Evolutionary conservation across 192 early-diverging fungal genomes (phyloP).

Genomic region (Linnemannia exigua): DNA sequence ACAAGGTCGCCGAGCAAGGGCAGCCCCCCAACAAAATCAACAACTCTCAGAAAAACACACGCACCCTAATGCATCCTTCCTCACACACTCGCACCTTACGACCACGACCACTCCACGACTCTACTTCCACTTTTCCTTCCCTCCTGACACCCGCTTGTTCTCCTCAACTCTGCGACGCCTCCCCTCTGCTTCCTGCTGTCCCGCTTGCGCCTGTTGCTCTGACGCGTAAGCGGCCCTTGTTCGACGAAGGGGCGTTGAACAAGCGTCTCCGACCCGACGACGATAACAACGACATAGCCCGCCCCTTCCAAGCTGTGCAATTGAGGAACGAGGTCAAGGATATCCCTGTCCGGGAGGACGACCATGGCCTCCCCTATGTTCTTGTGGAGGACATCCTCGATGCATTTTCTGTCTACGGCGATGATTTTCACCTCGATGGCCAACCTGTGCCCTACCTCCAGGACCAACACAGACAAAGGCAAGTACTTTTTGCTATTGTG

Average conservation of each 20-base stretch:
- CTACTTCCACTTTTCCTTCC: not conserved
- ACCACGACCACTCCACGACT: not conserved
- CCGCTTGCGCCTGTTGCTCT: not conserved
- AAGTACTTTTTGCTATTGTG: not conserved
- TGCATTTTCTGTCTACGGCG: conserved; percentile 27
- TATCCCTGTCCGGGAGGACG: conserved; percentile 19
- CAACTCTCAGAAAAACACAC: not conserved
- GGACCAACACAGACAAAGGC: conserved; percentile 22
- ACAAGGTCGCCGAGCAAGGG: not conserved
- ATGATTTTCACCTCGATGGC: conserved; percentile 27
- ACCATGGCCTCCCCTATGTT: conserved; percentile 15
- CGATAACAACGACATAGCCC: too few relatives aligned
- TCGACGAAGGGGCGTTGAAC: conserved; percentile 1
- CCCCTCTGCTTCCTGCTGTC: not conserved
- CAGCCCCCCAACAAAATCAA: not conserved
- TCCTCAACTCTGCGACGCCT: not conserved
- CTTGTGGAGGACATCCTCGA: conserved; percentile 41
- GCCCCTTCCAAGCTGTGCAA: conserved; percentile 20
- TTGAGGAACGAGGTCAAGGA: conserved; percentile 20
- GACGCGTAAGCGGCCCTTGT: not conserved
- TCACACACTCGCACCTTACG: not conserved
- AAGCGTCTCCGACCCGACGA: conserved; percentile 6
- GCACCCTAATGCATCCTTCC: not conserved
- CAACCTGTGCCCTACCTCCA: conserved; percentile 36
- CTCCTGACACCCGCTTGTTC: not conserved